Percentiles rank a stretch among this genome's conserved stretches.
Conservation (phyloP, 768 basidiomycete species). For the Asterophora lycoperdoides region DNA sequence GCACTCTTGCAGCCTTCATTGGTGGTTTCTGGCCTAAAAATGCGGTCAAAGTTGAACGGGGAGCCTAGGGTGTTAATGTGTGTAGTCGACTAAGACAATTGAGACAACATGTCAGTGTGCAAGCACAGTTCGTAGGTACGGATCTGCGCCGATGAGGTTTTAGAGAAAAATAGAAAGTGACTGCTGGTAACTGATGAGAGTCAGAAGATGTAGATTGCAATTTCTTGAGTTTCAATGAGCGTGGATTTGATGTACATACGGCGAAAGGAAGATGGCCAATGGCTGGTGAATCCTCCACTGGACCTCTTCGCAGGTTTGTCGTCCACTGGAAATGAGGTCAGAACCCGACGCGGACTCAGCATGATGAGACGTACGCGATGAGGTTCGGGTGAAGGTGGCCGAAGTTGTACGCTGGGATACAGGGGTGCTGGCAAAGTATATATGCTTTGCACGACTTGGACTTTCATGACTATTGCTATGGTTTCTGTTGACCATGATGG, state of each 20-base stretch:
- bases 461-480: not conserved
- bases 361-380: slow-evolving; percentile 1
- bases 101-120: slow-evolving; percentile 41
- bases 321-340: not conserved
- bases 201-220: slow-evolving; percentile 10
- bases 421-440: slow-evolving; percentile 12
- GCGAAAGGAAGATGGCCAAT: slow-evolving; percentile 16
- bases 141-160: slow-evolving; percentile 29
- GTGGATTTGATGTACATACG: slow-evolving; percentile 19
- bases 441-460: slow-evolving; percentile 5
- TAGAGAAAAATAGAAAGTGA: slow-evolving; percentile 22
- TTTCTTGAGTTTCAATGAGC: slow-evolving; percentile 19
- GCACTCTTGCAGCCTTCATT: too few species aligned
- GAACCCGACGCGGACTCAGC: not conserved
- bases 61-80: too few species aligned
- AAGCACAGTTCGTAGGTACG: slow-evolving; percentile 25
- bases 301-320: slow-evolving; percentile 7
- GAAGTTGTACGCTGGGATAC: slow-evolving; percentile 1
- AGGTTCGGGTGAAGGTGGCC: not conserved
- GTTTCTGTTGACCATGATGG: not conserved
- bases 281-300: slow-evolving; percentile 5
- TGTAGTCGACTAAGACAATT: too few species aligned
- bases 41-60: too few species aligned
- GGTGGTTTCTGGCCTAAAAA: too few species aligned
- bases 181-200: slow-evolving; percentile 11